Evolutionary conservation across 2,329 filamentous ascomycete species (phyloP).

Genomic region (Alternaria postmessia): DNA sequence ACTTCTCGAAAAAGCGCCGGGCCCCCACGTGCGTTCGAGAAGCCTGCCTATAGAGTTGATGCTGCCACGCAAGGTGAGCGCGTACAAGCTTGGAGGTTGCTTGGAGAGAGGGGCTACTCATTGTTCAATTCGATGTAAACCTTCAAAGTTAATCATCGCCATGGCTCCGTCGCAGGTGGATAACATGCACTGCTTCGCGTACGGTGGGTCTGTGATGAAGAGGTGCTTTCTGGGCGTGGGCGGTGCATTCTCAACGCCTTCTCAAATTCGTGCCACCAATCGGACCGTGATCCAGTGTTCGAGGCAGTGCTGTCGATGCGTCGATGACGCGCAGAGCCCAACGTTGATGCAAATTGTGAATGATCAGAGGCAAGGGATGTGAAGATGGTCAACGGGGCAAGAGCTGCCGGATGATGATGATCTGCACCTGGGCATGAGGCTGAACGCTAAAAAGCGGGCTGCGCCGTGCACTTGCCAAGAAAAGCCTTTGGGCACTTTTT

Average conservation of each 20-base stretch:
- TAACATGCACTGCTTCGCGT: conserved; percentile 4
- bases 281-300: conserved; percentile 6
- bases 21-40: conserved; percentile 11
- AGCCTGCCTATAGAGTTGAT: conserved; percentile 5
- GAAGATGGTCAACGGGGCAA: conserved; percentile 1
- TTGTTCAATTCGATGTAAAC: background rate
- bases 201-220: conserved; percentile 8
- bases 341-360: conserved; percentile 8
- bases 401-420: conserved; percentile 12
- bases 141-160: background rate
- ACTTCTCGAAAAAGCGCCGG: conserved; percentile 14
- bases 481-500: conserved; percentile 6
- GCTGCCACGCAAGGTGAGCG: conserved; percentile 2
- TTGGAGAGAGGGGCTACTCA: background rate
- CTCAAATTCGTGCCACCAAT: background rate
- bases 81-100: conserved; percentile 2
- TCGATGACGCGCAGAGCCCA: conserved; percentile 3
- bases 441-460: conserved; percentile 14
- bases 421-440: conserved; percentile 15
- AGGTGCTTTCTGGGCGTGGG: conserved; percentile 9
- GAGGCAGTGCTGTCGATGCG: conserved; percentile 1
- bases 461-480: conserved; percentile 11
- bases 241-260: conserved; percentile 9
- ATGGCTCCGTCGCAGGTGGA: background rate
- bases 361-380: conserved; percentile 1